Evolutionary conservation across 495 filamentous ascomycete species (phyloP), one percentile per base, ranked within the genome.

Genomic region (Tuber calosporum): DNA sequence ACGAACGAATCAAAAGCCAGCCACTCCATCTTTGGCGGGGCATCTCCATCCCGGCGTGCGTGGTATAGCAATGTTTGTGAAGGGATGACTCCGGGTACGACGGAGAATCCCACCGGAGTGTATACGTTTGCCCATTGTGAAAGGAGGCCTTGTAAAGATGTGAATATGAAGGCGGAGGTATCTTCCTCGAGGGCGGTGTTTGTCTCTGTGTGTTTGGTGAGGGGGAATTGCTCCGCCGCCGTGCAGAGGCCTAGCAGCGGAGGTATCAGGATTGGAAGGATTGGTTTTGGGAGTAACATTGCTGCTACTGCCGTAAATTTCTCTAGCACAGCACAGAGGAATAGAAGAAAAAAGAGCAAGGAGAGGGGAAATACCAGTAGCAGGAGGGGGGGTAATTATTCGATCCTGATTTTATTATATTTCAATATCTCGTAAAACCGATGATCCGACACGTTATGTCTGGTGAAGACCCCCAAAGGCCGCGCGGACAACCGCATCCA

Each of bases 61-160:
- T 86, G 84, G 78, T 84, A 84, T 15, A 85, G 79, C 40, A 82
- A 81, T 19, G 84, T 85, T 48, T 81, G 79, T 62, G 81, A 73
- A 8, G 83, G 81, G 43, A 86, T 82, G 19, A 79, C 77, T 67
- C 80, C 82, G 5, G 83, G 79, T 1, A 82, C 82, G 26, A 86
- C 82, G 37, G 82, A 82, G 73, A 85, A 83, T 9, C 84, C 84
- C 67, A 83, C 83, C 19, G 84, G 83, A 66, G 83, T 83, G 72
- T 83, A 81, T 30, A 83, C 84, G 73, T 86, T 84, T 26, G 82
- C 81, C 78, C 81, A 83, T 76, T 84, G 83, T 67, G 83, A 82
- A 2, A 86, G 79, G 26, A 86, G 82, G 17, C 80, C 79, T 68
- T 82, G 80, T 15, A 82, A 73, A 34, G 84, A 84, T 36, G 82